Conservation (phyloP, 2,329 filamentous ascomycete species). For the Niveomyces coronatus region DNA sequence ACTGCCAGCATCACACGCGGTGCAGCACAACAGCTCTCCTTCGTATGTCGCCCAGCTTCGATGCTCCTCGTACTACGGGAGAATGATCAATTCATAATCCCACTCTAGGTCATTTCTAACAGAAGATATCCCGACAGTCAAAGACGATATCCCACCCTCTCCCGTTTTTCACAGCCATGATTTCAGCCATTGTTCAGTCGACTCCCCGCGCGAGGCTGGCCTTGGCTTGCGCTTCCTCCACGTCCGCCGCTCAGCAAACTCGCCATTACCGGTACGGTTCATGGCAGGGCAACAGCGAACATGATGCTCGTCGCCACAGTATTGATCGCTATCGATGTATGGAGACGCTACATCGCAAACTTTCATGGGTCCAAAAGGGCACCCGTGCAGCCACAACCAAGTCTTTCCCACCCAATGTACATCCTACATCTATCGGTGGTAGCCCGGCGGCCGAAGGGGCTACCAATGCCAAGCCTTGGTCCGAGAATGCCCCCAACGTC, state of each 20-base stretch:
- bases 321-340: conserved; percentile 34
- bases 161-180: not conserved
- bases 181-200: conserved; percentile 6
- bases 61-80: too few relatives aligned
- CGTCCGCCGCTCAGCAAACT: conserved; percentile 3
- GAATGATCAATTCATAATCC: not conserved
- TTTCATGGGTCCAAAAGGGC: conserved; percentile 35
- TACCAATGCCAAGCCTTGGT: conserved; percentile 25
- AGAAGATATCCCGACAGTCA: too few relatives aligned
- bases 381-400: conserved; percentile 14
- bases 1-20: too few relatives aligned
- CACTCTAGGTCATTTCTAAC: not conserved
- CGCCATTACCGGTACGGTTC: conserved; percentile 8
- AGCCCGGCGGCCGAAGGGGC: conserved; percentile 25
- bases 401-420: conserved; percentile 12
- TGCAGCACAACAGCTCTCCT: not conserved
- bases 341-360: conserved; percentile 32
- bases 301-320: conserved; percentile 33
- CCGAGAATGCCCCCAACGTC: conserved; percentile 26
- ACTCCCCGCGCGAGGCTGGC: conserved; percentile 9
- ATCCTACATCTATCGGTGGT: conserved; percentile 22
- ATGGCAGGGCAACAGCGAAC: conserved; percentile 22
- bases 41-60: not conserved
- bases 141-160: not conserved
- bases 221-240: conserved; percentile 7